A percentile compares a stretch with the other conserved stretches of the same genome.
These are phyloP conservation scores for Trypanosoma mega DNA, from an alignment of 208 protist genomes.

Conservation along the genomic window DNA sequence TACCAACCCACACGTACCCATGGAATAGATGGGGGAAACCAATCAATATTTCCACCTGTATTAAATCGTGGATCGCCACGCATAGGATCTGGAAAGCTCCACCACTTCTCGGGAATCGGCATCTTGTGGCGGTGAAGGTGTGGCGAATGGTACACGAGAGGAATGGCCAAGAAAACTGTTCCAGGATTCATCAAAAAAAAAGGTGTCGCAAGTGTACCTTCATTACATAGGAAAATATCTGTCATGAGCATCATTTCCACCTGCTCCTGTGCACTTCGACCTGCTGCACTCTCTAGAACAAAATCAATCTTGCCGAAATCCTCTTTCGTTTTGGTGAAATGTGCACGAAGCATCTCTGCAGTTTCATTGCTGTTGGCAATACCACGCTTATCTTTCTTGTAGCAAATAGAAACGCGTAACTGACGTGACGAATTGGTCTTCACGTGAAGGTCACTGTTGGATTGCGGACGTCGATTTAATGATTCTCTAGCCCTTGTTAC, in stretches of 20 bases:
- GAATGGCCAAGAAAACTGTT: conserved; percentile 24
- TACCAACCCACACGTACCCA: conserved; percentile 31
- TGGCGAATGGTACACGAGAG: conserved; percentile 26
- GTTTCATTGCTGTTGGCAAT: conserved; percentile 22
- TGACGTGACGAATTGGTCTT: background rate
- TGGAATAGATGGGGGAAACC: conserved; percentile 31
- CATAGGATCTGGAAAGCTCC: conserved; percentile 21
- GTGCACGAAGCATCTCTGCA: background rate
- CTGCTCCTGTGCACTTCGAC: conserved; percentile 17
- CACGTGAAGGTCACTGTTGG: too few species aligned
- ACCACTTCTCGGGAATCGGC: conserved; percentile 12
- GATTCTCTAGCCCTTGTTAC: conserved; percentile 8
- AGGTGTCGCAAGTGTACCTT: conserved; percentile 30
- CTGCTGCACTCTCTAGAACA: conserved; percentile 19
- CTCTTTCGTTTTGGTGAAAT: background rate
- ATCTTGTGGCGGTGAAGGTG: conserved; percentile 16
- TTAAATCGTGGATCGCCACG: conserved; percentile 28
- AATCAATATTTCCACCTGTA: conserved; percentile 38
- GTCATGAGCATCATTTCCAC: conserved; percentile 29
- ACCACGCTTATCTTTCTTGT: conserved; percentile 33
- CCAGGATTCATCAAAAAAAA: conserved; percentile 39
- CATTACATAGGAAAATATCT: conserved; percentile 37
- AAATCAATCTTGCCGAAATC: background rate
- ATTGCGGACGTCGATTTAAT: too few species aligned
- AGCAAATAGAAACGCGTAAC: conserved; percentile 26